Base-by-base conservation (phyloP, 2,329 filamentous ascomycete genomes). In the Venturia asperata region DNA sequence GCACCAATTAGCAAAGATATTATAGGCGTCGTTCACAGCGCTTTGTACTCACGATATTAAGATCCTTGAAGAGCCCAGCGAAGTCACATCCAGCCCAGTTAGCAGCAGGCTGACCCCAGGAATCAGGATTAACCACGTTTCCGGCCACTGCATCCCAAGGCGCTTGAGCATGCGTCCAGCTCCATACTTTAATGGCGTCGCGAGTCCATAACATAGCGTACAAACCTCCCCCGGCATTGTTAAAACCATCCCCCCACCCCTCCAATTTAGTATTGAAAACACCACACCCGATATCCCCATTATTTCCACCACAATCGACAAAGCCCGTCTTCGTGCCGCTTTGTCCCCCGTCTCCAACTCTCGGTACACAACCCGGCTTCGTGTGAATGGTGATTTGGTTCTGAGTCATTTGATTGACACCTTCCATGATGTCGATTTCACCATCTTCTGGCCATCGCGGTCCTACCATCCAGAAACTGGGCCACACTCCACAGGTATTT, bases 21-120 rank as follows among this genome's bases (percentile, higher is more conserved):
- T 30, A 21, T 17, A 2, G 2, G 1, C 55, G 15, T 41, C 21
- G 7, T 7, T 27, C 34, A 7, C 10, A 11, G 3, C 1, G 56
- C 1, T 7, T 3, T 4, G n/a, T 1, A 70, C 74, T 68, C 63
- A 77, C 73, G 49, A 78, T 73, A 21, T 72, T 74, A 70, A 76
- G 68, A 63, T 76, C 70, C 30, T 97, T 86, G 70, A 87, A 83
- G 78, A 95, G 83, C 66, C 88, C 76, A 66, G 78, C 78, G 78
- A 97, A 95, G 75, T 87, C 82, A 1, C 76, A 81, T 49, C 85
- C 84, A 4, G 80, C 76, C 76, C 95, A 97, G 42, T 80, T 80
- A 13, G 89, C 90, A 1, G 83, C 73, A 0, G 92, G 90, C 0
- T 74, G 77, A 13, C 85, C 87, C 87, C 92, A 96, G 19, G 71